Conservation (phyloP, 2,329 filamentous ascomycete species). For the Kalmusia sp. region DNA sequence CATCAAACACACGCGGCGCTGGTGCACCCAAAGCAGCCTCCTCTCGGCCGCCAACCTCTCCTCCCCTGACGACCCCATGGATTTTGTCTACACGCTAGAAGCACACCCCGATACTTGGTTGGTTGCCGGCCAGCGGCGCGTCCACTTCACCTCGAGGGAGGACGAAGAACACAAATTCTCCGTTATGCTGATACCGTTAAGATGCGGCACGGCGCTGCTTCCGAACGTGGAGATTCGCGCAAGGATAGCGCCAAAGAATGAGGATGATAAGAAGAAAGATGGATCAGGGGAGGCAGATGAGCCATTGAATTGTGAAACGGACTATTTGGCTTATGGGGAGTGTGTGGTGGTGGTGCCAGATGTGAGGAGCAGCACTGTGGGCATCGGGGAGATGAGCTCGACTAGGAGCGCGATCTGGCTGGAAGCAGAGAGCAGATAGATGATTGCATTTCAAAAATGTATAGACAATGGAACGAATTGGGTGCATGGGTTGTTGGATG, state of each 20-base stretch:
- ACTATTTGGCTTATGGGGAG: slow-evolving; percentile 80
- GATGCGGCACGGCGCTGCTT: slow-evolving; percentile 77
- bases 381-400: slow-evolving; percentile 37
- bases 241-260: slow-evolving; percentile 54
- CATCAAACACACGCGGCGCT: slow-evolving; percentile 63
- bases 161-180: slow-evolving; percentile 63
- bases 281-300: slow-evolving; percentile 25
- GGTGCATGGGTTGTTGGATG: too few species aligned
- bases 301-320: slow-evolving; percentile 71
- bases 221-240: slow-evolving; percentile 79
- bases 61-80: slow-evolving; percentile 58
- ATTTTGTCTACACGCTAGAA: slow-evolving; percentile 84
- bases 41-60: slow-evolving; percentile 34
- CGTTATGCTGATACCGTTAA: slow-evolving; percentile 80
- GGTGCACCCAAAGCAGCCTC: slow-evolving; percentile 48
- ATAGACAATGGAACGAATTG: too few species aligned
- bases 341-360: slow-evolving; percentile 77
- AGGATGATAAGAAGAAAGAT: slow-evolving; percentile 30
- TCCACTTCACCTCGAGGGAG: slow-evolving; percentile 70
- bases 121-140: slow-evolving; percentile 79
- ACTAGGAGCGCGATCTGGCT: slow-evolving; percentile 38
- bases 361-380: slow-evolving; percentile 68
- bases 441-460: not conserved
- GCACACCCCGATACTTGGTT: slow-evolving; percentile 81
- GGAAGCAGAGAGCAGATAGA: slow-evolving; percentile 22